phyloP scores from a whole-genome alignment of 331 rosid genomes.

The Stylosanthes scabra region DNA sequence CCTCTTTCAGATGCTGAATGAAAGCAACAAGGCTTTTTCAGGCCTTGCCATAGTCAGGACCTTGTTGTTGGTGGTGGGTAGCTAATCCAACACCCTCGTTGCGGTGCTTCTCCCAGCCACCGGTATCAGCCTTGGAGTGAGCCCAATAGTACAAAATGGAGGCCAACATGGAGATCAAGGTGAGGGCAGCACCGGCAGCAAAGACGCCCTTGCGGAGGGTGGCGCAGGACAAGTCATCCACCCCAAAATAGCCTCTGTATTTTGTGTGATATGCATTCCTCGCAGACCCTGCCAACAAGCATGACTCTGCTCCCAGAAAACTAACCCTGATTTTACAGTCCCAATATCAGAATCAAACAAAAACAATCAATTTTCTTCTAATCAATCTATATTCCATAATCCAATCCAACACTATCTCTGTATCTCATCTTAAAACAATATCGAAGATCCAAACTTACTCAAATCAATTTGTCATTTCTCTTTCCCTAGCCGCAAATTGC shows the following conservation, averaged over 20 bases:
- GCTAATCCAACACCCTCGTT: conserved; percentile 83
- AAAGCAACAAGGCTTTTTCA: conserved; percentile 26
- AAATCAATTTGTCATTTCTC: background rate
- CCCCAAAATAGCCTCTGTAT: conserved; percentile 51
- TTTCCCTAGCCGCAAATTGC: background rate
- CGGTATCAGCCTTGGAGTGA: conserved; percentile 91
- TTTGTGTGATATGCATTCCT: conserved; percentile 95
- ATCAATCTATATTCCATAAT: background rate
- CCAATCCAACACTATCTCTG: background rate
- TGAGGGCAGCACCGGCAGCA: conserved; percentile 91
- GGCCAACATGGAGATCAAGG: conserved; percentile 71
- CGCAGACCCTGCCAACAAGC: conserved; percentile 94
- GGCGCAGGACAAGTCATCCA: conserved; percentile 63
- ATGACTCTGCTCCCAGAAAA: conserved; percentile 93
- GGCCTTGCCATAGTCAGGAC: conserved; percentile 58
- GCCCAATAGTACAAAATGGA: conserved; percentile 81
- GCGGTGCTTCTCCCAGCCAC: conserved; percentile 92
- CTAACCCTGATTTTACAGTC: conserved; percentile 57
- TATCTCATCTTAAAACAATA: background rate
- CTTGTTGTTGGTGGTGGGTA: conserved; percentile 50
- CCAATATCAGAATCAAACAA: background rate
- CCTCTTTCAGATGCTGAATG: background rate
- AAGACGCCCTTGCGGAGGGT: conserved; percentile 96
- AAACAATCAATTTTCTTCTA: background rate
- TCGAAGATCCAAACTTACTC: background rate